These are phyloP conservation scores for Schizonepeta tenuifolia DNA, from an alignment of 257 asterid species.

Conservation along the genomic window DNA sequence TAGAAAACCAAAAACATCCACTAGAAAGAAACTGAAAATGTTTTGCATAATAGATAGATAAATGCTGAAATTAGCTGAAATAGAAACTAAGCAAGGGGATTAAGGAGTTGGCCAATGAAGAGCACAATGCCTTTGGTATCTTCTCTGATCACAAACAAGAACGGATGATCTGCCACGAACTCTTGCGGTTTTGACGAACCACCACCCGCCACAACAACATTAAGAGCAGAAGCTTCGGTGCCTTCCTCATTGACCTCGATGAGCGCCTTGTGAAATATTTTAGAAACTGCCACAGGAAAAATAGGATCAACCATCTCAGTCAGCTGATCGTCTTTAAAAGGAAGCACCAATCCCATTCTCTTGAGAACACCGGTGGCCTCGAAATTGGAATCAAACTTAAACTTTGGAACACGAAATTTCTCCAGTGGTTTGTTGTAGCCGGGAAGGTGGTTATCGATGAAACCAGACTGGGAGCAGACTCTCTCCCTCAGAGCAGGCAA, in stretches of 20 bases:
- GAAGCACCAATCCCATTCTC: neutral
- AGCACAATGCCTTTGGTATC: constrained; percentile 49
- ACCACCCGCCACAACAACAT: too few relatives aligned
- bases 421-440: rapidly evolving
- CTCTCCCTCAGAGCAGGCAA: neutral
- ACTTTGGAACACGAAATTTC: neutral
- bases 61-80: too few relatives aligned
- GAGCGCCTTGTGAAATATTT: neutral
- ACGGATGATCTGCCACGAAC: constrained; percentile 33
- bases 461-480: neutral
- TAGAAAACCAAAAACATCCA: too few relatives aligned
- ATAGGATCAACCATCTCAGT: neutral
- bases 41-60: too few relatives aligned
- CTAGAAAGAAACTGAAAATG: too few relatives aligned
- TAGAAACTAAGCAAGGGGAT: constrained; percentile 34
- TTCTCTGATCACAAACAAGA: constrained; percentile 49
- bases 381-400: neutral
- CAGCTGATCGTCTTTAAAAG: neutral
- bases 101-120: constrained; percentile 48
- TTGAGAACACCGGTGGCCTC: neutral
- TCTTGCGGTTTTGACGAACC: neutral
- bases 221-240: neutral
- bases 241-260: constrained; percentile 9
- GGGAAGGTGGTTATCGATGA: neutral
- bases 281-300: neutral